Conservation (phyloP, 2,329 filamentous ascomycete genomes). For the Botrytis paeoniae region DNA sequence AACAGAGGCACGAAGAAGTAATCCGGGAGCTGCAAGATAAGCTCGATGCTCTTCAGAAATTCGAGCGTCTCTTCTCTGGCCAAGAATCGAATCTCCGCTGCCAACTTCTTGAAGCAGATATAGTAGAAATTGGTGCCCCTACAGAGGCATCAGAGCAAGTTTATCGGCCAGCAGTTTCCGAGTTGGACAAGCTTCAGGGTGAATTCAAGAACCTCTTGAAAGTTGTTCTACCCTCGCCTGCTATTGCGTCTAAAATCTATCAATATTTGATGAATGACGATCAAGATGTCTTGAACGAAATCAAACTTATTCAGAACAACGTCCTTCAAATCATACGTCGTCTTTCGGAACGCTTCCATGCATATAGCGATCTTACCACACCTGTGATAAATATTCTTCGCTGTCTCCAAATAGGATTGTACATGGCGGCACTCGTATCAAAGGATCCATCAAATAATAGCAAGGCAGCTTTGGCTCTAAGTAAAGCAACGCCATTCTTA, state of each 20-base stretch:
- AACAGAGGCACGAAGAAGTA: constrained; percentile 55
- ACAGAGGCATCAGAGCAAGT: constrained; percentile 64
- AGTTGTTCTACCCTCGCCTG: constrained; percentile 29
- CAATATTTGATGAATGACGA: constrained; percentile 31
- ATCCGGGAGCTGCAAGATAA: constrained; percentile 53
- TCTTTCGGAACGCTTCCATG: constrained; percentile 66
- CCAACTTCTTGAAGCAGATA: constrained; percentile 58
- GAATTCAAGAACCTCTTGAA: constrained; percentile 78
- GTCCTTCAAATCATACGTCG: constrained; percentile 68
- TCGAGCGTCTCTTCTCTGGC: constrained; percentile 66
- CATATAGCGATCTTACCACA: constrained; percentile 80
- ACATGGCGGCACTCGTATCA: constrained; percentile 46
- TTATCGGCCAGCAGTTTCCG: constrained; percentile 66
- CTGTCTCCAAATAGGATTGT: constrained; percentile 73
- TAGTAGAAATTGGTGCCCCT: constrained; percentile 61
- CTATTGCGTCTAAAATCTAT: constrained; percentile 22
- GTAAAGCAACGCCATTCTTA: constrained; percentile 54
- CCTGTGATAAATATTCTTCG: constrained; percentile 77
- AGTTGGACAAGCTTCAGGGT: constrained; percentile 70
- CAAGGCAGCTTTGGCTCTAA: constrained; percentile 37
- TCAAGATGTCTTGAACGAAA: constrained; percentile 44
- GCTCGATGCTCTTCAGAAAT: constrained; percentile 58
- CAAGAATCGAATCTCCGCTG: constrained; percentile 66
- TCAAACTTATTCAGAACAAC: constrained; percentile 49
- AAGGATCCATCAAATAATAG: constrained; percentile 18